Evolutionary conservation across 2,329 filamentous ascomycete species (phyloP), one percentile per base, ranked within the genome.

Genomic region (Albifimbria verrucaria): DNA sequence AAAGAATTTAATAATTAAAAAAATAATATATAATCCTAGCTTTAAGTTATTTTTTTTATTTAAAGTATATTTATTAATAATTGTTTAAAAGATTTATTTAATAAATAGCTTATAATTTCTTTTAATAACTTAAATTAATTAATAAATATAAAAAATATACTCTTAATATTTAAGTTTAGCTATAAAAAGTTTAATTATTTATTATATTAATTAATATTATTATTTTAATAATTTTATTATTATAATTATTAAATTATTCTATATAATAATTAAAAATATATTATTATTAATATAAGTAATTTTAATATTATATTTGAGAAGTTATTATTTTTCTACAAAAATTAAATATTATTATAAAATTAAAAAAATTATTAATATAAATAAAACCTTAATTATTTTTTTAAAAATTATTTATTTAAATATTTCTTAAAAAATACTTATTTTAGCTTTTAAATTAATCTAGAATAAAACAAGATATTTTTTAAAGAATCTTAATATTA

Each of bases 221-320:
- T 22, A 41, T 48, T 21, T 18, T 52, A 49, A 20, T 32, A 48
- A 18, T 21, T 25, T 48, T 41, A 48, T n/a, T 41, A 26, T 42
- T 48, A 48, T 42, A 24, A 48, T 48, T 51, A 54, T 28, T 45
- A 28, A 26, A 47, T 21, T 51, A 50, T 48, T 47, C 48, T 36
- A 48, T 48, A 50, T 43, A 39, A 48, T 24, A 32, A 51, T 48
- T 46, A 46, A 48, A 32, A 32, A 32, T 32, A 32, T 32, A 32
- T 43, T n/a, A 43, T n/a, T 43, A n/a, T 43, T 7, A 43, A 43
- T 43, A 43, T 43, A 21, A 43, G 18, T 43, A 43, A 43, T 43
- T 18, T 43, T n/a, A 43, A 43, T 43, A 43, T 43, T 43, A 17
- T n/a, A 43, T 43, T 21, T 43, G 9, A 43, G 20, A 43, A n/a